Evolutionary conservation across 139 green algal genomes (phyloP).

Genomic region (Dunaliella primolecta): DNA sequence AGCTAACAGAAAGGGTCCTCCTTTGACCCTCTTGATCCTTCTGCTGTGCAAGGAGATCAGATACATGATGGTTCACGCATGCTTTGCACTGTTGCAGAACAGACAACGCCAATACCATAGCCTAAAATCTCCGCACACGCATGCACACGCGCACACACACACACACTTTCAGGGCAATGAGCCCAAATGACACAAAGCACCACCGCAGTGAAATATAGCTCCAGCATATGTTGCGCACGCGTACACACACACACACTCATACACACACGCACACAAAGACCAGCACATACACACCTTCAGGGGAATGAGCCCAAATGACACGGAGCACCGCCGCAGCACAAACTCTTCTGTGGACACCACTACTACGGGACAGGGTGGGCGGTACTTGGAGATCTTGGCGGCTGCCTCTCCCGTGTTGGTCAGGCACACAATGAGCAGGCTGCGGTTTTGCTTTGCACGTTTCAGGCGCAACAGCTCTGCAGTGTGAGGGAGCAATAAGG

Average conservation of each 20-base stretch:
- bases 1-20: too few relatives aligned
- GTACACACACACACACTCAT: too few relatives aligned
- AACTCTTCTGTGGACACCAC: slow-evolving; percentile 39
- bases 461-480: neutral
- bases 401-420: slow-evolving; percentile 18
- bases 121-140: too few relatives aligned
- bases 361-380: slow-evolving; percentile 56
- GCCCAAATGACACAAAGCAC: slow-evolving; percentile 37
- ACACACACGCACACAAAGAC: too few relatives aligned
- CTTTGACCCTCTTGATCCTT: too few relatives aligned
- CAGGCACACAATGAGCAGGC: neutral
- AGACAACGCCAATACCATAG: too few relatives aligned
- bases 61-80: too few relatives aligned
- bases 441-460: neutral
- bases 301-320: slow-evolving; percentile 41
- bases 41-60: too few relatives aligned
- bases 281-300: slow-evolving; percentile 44
- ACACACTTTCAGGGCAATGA: slow-evolving; percentile 31
- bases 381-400: slow-evolving; percentile 63
- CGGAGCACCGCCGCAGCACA: slow-evolving; percentile 41
- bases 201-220: too few relatives aligned
- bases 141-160: neutral
- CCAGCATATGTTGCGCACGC: too few relatives aligned
- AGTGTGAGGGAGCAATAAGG: slow-evolving; percentile 2
- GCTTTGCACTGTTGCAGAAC: too few relatives aligned